Percentiles rank a stretch among this genome's conserved stretches.
Conservation (phyloP, 768 basidiomycete genomes). For the button mushroom (Agaricus bisporus) region DNA sequence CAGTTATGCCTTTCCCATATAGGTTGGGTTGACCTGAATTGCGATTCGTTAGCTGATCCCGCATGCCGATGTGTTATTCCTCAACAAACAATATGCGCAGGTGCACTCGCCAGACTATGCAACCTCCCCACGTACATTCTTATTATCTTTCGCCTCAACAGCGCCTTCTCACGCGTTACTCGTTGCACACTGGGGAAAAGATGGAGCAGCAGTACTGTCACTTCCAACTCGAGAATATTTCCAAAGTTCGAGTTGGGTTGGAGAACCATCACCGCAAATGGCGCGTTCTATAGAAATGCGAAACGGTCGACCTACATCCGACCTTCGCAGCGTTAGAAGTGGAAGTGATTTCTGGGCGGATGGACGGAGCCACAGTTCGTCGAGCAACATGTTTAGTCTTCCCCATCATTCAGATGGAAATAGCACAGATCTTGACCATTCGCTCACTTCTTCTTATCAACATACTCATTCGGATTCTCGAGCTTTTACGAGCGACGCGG, state of each 20-base stretch:
- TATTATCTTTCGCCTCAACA: constrained; percentile 63
- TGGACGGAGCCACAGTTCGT: constrained; percentile 45
- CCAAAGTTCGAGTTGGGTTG: constrained; percentile 79
- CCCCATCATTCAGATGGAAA: constrained; percentile 21
- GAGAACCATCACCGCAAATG: constrained; percentile 30
- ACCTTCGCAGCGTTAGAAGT: constrained; percentile 45
- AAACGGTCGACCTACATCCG: constrained; percentile 14
- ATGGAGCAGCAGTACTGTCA: constrained; percentile 76
- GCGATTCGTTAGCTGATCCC: constrained; percentile 57
- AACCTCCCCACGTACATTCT: constrained; percentile 65
- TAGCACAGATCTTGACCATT: constrained; percentile 13
- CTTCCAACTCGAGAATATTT: constrained; percentile 83
- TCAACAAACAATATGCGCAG: constrained; percentile 67
- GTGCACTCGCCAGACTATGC: constrained; percentile 53
- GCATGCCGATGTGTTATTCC: constrained; percentile 77
- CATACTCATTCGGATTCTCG: constrained; percentile 23
- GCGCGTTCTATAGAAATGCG: constrained; percentile 11
- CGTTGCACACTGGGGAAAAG: constrained; percentile 75
- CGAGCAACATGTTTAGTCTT: constrained; percentile 48
- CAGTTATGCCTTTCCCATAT: constrained; percentile 14
- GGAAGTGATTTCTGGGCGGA: constrained; percentile 78
- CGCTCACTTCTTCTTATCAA: constrained; percentile 14
- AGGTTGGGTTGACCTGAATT: neutral
- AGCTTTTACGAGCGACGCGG: constrained; percentile 15
- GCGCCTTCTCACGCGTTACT: constrained; percentile 73